Evolutionary conservation across 2,329 filamentous ascomycete species (phyloP).

Genomic region (Hymenoscyphus fraxineus): DNA sequence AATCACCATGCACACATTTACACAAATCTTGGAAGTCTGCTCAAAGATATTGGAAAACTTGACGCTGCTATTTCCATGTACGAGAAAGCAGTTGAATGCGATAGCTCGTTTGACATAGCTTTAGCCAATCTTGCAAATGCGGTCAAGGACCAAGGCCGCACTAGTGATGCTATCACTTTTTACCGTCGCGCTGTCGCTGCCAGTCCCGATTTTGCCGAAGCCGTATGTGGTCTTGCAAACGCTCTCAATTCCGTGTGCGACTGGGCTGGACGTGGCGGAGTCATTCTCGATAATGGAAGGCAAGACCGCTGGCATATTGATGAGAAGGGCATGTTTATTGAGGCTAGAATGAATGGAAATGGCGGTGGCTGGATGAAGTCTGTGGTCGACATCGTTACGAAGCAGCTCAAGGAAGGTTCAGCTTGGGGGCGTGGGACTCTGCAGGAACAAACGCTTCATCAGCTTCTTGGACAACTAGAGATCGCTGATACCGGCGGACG

Average conservation of each 20-base stretch:
- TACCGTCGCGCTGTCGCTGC: conserved; percentile 85
- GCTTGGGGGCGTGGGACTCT: conserved; percentile 77
- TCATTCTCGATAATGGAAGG: conserved; percentile 66
- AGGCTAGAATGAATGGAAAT: conserved; percentile 58
- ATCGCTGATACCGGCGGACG: conserved; percentile 32
- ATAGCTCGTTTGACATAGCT: conserved; percentile 94
- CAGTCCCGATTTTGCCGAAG: conserved; percentile 96
- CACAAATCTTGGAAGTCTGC: conserved; percentile 88
- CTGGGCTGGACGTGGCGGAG: conserved; percentile 86
- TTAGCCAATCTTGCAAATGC: conserved; percentile 95
- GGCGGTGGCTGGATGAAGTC: conserved; percentile 81
- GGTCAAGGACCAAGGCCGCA: conserved; percentile 91
- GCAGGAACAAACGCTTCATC: conserved; percentile 49
- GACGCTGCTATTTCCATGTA: conserved; percentile 95
- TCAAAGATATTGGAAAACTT: conserved; percentile 95
- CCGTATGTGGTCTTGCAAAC: conserved; percentile 91
- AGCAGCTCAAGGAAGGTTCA: conserved; percentile 82
- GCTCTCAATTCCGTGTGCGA: conserved; percentile 95
- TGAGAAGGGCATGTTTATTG: conserved; percentile 74
- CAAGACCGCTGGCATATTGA: conserved; percentile 94
- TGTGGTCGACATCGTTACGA: conserved; percentile 85
- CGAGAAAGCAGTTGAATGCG: conserved; percentile 86
- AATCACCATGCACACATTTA: conserved; percentile 90
- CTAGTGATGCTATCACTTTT: conserved; percentile 86
- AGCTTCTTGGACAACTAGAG: conserved; percentile 35